Percentiles rank a stretch among this genome's conserved stretches.
phyloP scores from a whole-genome alignment of 805 yeast species.

The Torulaspora gathmanii region DNA sequence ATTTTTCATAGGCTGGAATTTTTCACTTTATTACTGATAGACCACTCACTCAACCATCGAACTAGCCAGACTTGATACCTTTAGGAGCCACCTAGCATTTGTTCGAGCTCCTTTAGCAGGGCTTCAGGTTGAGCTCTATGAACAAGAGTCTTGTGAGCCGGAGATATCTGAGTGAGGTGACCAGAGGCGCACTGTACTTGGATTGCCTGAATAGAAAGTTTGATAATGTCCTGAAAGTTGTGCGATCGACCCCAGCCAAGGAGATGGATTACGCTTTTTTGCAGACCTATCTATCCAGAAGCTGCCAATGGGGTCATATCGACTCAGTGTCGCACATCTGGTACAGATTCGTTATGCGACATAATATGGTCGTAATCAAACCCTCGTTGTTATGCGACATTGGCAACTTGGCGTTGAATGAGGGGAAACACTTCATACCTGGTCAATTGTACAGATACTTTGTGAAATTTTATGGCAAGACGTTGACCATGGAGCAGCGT shows the following conservation, averaged over 20 bases:
- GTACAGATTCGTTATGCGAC: slow-evolving; percentile 28
- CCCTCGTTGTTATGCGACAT: slow-evolving; percentile 27
- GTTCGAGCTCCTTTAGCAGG: background rate
- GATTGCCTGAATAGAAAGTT: slow-evolving; percentile 29
- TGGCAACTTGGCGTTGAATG: slow-evolving; percentile 25
- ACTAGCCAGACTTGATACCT: background rate
- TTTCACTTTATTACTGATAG: background rate
- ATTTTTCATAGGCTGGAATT: background rate
- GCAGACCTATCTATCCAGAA: slow-evolving; percentile 21
- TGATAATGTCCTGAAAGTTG: slow-evolving; percentile 15
- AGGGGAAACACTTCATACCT: slow-evolving; percentile 25
- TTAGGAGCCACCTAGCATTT: background rate
- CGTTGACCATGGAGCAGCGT: slow-evolving; percentile 13
- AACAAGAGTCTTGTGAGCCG: slow-evolving; percentile 2
- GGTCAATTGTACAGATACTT: slow-evolving; percentile 23
- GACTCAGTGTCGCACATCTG: slow-evolving; percentile 27
- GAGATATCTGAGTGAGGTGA: slow-evolving; percentile 13
- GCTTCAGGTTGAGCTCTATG: slow-evolving; percentile 1
- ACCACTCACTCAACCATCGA: background rate
- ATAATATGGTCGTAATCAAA: slow-evolving; percentile 17
- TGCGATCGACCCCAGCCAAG: slow-evolving; percentile 15
- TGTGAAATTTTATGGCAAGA: slow-evolving; percentile 8
- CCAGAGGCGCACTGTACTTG: slow-evolving; percentile 17
- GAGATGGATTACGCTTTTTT: slow-evolving; percentile 27
- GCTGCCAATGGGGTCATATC: slow-evolving; percentile 30